These are phyloP conservation scores for Trichophaea hybrida DNA, from an alignment of 2,329 filamentous ascomycete species.

Conservation along the genomic window DNA sequence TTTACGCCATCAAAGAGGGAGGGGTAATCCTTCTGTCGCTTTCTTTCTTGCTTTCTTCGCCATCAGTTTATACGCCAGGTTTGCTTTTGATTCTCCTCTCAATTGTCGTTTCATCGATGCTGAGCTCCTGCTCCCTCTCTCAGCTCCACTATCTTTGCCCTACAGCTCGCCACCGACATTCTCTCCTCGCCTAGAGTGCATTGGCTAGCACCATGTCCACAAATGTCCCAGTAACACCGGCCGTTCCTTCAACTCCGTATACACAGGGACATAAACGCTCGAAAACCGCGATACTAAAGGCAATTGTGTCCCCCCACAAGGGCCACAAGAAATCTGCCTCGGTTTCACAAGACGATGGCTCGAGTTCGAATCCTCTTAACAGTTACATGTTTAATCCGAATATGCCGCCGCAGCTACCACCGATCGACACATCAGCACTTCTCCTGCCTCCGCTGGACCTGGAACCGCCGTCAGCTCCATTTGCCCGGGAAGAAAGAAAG, in stretches of 20 bases:
- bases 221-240: neutral
- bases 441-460: constrained; percentile 16
- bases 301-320: constrained; percentile 23
- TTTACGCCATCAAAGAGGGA: too few species aligned
- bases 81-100: neutral
- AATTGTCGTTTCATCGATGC: neutral
- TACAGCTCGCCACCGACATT: neutral
- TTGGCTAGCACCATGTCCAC: neutral
- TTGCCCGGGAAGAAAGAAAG: constrained; percentile 13
- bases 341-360: neutral
- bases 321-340: constrained; percentile 6
- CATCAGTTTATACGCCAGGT: neutral
- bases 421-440: constrained; percentile 13
- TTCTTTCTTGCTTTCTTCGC: constrained; percentile 7
- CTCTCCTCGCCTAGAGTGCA: neutral
- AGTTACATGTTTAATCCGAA: constrained; percentile 17
- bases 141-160: neutral
- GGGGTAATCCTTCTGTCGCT: neutral
- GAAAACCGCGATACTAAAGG: constrained; percentile 22
- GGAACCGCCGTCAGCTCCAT: constrained; percentile 18
- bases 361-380: constrained; percentile 18
- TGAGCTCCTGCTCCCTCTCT: neutral
- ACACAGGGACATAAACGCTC: constrained; percentile 20
- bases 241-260: constrained; percentile 7
- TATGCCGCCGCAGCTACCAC: constrained; percentile 15